Evolutionary conservation across 169 alveolate species (phyloP), one percentile per base, ranked within the genome.

Genomic region (Theileria annulata): DNA sequence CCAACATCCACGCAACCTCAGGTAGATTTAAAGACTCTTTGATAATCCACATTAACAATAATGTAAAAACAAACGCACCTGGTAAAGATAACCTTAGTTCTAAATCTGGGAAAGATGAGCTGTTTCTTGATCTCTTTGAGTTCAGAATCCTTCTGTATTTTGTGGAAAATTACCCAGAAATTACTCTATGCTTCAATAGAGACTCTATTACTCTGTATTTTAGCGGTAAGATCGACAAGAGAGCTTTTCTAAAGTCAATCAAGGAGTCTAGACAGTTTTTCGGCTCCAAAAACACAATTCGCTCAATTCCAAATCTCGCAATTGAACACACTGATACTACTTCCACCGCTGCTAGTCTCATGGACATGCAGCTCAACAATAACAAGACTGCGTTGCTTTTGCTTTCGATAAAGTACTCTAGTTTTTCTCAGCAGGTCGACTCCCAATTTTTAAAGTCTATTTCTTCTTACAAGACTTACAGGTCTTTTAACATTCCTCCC

Each of bases 361-460:
- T 47, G 63, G 85, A 66, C 47, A 82, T 82, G 80, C 82, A 78
- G 54, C 75, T 74, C 31, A 35, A 71, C 33, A 67, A 69, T 21
- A 75, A 23, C 59, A 78, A 82, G 80, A 82, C 75, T 15, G 79
- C 88, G 12, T 51, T 82, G 56, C 71, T 82, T 51, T 59, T 72
- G 31, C 75, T 82, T 77, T 82, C 88, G 10, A 33, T 82, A 54
- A 77, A 73, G 42, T 51, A 71, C 62, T 66, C 85, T 23, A 78
- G 80, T 66, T 56, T 63, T 2, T 23, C 71, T 31, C 79, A 75
- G 66, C 23, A 35, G 60, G 63, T 82, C 3, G 51, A 67, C 21
- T 56, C 88, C 5, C 64, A 42, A 17, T 72, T 60, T 33, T 33
- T 60, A 9, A n/a, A 60, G 35, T 60, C 69, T 27, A 60, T 60